phyloP scores from a whole-genome alignment of 1,139 yeast genomes.

The Debaryomycetaceae sp. region DNA sequence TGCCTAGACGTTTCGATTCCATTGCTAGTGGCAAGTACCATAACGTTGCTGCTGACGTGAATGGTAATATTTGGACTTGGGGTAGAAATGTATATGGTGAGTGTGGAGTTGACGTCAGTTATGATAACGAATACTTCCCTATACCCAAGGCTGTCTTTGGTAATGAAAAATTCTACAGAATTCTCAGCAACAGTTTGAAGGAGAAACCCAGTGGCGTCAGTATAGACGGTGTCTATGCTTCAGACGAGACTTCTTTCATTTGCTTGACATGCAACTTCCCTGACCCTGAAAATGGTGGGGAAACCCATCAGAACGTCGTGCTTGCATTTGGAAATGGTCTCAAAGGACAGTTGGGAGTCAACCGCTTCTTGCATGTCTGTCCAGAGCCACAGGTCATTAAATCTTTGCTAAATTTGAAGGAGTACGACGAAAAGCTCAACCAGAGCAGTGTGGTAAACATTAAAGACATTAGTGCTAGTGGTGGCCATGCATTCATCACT shows the following conservation, averaged over 20 bases:
- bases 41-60: constrained; percentile 59
- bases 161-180: constrained; percentile 16
- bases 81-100: constrained; percentile 84
- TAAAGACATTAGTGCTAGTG: constrained; percentile 55
- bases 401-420: constrained; percentile 42
- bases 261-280: constrained; percentile 25
- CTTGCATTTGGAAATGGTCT: constrained; percentile 81
- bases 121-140: constrained; percentile 63
- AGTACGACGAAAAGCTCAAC: constrained; percentile 33
- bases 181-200: constrained; percentile 21
- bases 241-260: constrained; percentile 65
- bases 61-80: constrained; percentile 74
- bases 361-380: constrained; percentile 71
- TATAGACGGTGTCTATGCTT: constrained; percentile 57
- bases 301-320: constrained; percentile 25
- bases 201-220: constrained; percentile 32
- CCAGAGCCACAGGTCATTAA: constrained; percentile 62
- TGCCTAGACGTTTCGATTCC: constrained; percentile 46
- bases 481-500: constrained; percentile 62
- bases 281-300: constrained; percentile 14
- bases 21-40: constrained; percentile 76
- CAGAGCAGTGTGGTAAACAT: constrained; percentile 43
- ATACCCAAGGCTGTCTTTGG: constrained; percentile 57
- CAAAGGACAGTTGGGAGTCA: constrained; percentile 85
- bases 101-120: constrained; percentile 67